phyloP scores from a whole-genome alignment of 129 eudicot genomes.

The Ambrosia trifida region DNA sequence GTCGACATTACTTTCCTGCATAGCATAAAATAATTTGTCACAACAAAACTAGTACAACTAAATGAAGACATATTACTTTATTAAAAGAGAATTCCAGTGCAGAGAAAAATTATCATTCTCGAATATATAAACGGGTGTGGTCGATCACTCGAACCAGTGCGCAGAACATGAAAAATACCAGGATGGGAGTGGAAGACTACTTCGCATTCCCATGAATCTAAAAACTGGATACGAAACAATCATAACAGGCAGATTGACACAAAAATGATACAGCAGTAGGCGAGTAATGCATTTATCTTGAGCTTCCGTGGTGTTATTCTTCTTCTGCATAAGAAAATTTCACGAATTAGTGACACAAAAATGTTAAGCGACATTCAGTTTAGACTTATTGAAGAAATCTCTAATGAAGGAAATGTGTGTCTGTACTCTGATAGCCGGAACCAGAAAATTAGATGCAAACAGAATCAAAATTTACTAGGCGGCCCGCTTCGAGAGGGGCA shows the following conservation, averaged over 20 bases:
- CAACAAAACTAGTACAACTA: neutral
- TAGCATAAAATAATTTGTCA: neutral
- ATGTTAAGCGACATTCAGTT: neutral
- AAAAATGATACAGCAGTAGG: constrained; percentile 77
- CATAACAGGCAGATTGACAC: constrained; percentile 95
- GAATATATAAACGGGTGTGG: too few species aligned
- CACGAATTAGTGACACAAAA: neutral
- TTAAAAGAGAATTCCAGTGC: neutral
- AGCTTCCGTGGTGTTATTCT: constrained; percentile 75
- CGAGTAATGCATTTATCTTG: constrained; percentile 84
- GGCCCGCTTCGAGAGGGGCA: too few species aligned
- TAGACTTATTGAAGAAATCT: neutral
- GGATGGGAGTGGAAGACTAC: constrained; percentile 94
- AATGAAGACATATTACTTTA: neutral
- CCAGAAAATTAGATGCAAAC: too few species aligned
- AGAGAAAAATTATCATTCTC: neutral
- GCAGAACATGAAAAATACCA: constrained; percentile 72
- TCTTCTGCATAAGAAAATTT: constrained; percentile 47
- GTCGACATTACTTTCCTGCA: constrained; percentile 86
- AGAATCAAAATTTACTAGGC: too few species aligned
- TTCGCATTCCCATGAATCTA: constrained; percentile 92
- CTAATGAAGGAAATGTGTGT: too few species aligned
- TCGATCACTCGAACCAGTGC: too few species aligned
- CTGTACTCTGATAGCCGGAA: too few species aligned
- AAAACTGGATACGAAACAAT: constrained; percentile 90